Evolutionary conservation across 2,329 filamentous ascomycete species (phyloP).

Genomic region (Ophiostoma sp.): DNA sequence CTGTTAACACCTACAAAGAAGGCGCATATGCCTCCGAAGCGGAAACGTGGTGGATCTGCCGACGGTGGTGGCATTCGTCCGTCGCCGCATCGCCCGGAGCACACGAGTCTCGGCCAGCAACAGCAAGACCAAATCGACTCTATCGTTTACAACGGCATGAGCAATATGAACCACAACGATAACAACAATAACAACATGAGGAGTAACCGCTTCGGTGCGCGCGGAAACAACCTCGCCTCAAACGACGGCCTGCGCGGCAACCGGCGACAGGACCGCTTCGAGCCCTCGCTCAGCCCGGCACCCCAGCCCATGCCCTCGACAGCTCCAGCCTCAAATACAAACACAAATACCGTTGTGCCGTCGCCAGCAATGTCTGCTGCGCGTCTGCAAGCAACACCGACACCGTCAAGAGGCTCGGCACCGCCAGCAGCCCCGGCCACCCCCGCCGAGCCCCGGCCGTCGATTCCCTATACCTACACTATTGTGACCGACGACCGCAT

Average conservation of each 20-base stretch:
- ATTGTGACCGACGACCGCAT: conserved; percentile 67
- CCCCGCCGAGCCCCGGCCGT: conserved; percentile 3
- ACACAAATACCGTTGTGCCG: background rate
- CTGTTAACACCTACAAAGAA: conserved; percentile 21
- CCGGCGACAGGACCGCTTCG: background rate
- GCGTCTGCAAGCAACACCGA: background rate
- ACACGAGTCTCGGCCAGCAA: conserved; percentile 49
- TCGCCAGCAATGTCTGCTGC: background rate
- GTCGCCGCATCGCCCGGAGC: conserved; percentile 57
- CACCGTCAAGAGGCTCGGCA: background rate
- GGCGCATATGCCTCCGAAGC: conserved; percentile 51
- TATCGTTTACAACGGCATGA: background rate
- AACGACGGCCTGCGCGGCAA: background rate
- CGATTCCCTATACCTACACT: conserved; percentile 59
- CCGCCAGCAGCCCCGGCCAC: background rate
- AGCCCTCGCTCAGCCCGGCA: background rate
- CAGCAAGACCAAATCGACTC: conserved; percentile 27
- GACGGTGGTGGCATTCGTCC: conserved; percentile 49
- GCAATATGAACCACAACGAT: background rate
- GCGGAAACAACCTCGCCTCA: background rate
- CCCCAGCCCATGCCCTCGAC: background rate
- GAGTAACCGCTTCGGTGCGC: background rate
- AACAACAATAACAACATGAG: background rate
- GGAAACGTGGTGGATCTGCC: conserved; percentile 50
- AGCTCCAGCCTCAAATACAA: background rate